Conservation (phyloP, 768 basidiomycete species). For the Amanita thiersii region DNA sequence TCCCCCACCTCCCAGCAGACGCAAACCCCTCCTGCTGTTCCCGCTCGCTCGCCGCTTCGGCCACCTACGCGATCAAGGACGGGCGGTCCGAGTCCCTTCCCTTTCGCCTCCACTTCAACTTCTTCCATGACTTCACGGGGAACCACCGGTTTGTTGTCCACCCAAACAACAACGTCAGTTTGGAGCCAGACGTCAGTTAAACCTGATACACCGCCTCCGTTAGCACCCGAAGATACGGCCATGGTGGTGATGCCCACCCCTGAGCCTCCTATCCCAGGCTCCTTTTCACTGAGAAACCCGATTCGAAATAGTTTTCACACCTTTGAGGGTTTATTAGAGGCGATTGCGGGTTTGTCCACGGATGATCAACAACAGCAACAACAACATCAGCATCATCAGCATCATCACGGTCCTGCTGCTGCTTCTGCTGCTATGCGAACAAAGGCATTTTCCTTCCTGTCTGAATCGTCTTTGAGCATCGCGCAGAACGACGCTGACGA, state of each 20-base stretch:
- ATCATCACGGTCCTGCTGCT: not conserved
- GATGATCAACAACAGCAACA: not conserved
- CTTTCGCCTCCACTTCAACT: not conserved
- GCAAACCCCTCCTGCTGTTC: too few relatives aligned
- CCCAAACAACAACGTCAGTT: conserved; percentile 14
- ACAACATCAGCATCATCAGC: not conserved
- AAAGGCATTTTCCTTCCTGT: not conserved
- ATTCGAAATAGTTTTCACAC: conserved; percentile 1
- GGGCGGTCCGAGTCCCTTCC: not conserved
- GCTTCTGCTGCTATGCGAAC: not conserved
- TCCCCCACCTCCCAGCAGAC: conserved; percentile 7
- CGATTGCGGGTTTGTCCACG: not conserved
- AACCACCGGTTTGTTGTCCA: conserved; percentile 8
- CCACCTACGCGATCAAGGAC: conserved; percentile 13
- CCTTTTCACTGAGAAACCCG: conserved; percentile 5
- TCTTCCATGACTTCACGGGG: conserved; percentile 2
- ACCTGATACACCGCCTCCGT: conserved; percentile 3
- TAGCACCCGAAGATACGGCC: conserved; percentile 3
- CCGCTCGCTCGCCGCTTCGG: conserved; percentile 19
- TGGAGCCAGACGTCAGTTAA: conserved; percentile 2
- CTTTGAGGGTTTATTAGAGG: conserved; percentile 2
- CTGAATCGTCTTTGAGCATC: conserved; percentile 3
- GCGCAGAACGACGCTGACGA: not conserved
- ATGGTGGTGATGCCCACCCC: conserved; percentile 2
- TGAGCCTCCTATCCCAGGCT: conserved; percentile 9